A percentile compares a stretch with the other conserved stretches of the same genome.
Evolutionary conservation across 2,329 filamentous ascomycete species (phyloP).

Genomic region (Hortaea sp.): DNA sequence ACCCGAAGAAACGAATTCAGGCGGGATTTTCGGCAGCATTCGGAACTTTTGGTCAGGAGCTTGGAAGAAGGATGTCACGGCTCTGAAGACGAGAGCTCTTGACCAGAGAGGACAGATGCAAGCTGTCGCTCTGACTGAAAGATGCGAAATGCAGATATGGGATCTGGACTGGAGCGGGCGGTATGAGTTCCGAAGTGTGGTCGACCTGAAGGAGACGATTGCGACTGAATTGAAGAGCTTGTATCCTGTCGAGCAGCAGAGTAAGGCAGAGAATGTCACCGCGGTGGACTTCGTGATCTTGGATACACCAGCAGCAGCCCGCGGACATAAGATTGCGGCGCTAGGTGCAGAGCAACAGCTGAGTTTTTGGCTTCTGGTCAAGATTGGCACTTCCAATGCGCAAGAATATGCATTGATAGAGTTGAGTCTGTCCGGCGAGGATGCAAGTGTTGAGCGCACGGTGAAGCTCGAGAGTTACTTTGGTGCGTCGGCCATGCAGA

Average conservation of each 20-base stretch:
- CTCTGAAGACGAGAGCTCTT: slow-evolving; percentile 64
- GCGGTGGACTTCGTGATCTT: slow-evolving; percentile 68
- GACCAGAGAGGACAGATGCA: slow-evolving; percentile 72
- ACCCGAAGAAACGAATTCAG: slow-evolving; percentile 44
- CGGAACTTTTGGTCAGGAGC: slow-evolving; percentile 63
- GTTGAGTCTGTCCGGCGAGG: slow-evolving; percentile 48
- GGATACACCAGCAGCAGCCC: slow-evolving; percentile 29
- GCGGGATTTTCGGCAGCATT: slow-evolving; percentile 71
- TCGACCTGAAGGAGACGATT: slow-evolving; percentile 59
- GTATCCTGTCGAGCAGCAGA: slow-evolving; percentile 36
- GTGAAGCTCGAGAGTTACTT: slow-evolving; percentile 43
- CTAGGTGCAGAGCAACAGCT: slow-evolving; percentile 15
- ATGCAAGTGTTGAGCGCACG: slow-evolving; percentile 43
- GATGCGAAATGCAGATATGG: slow-evolving; percentile 75
- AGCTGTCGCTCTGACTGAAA: slow-evolving; percentile 66
- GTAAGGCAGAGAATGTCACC: slow-evolving; percentile 15
- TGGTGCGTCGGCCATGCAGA: slow-evolving; percentile 3
- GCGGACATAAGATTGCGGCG: slow-evolving; percentile 14
- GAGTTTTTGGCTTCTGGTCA: slow-evolving; percentile 20
- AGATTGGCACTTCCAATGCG: slow-evolving; percentile 22
- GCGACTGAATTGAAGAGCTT: slow-evolving; percentile 50
- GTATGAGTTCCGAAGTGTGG: slow-evolving; percentile 61
- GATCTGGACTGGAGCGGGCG: slow-evolving; percentile 80
- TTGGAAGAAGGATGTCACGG: slow-evolving; percentile 67
- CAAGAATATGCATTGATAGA: slow-evolving; percentile 68